Evolutionary conservation across 495 filamentous ascomycete genomes (phyloP), one percentile per base, ranked within the genome.

Genomic region (Hamigera avellanea): DNA sequence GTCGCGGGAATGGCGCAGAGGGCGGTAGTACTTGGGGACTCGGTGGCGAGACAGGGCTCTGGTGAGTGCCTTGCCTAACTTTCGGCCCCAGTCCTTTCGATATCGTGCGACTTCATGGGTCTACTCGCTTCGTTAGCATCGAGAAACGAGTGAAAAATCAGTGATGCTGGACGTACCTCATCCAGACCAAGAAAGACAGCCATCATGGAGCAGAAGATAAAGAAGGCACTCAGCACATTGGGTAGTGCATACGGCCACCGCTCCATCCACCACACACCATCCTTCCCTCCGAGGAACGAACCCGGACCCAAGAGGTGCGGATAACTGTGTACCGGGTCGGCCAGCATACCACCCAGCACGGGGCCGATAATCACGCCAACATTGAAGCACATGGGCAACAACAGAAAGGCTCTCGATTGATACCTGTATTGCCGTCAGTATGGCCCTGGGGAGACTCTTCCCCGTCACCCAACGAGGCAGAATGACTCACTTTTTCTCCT

Each of bases 371-470:
- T 80, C 16, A 86, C 77, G 0, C 83, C 83, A 32, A 70, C 57
- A 37, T 86, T 89, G 42, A 83, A 86, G 28, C 76, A 81, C 69
- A 89, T 78, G 0, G 86, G 86, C 35, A 93, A 49, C n/a, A 91
- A 57, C 23, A 88, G 51, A 39, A 91, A 89, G 0, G 85, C 84
- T 19, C 82, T 67, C 10, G 75, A 76, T 60, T 84, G 83, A 44
- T 73, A 82, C 52, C 64, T 71, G 17, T 3, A 21, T 18, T 29
- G 7, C 32, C 48, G 18, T n/a, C n/a, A n/a, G n/a, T n/a, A n/a
- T n/a, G n/a, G n/a, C n/a, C n/a, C n/a, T n/a, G n/a, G n/a, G 50
- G 46, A 32, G 2, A 38, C 19, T 15, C 13, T 31, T 18, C 13
- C 5, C 32, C 9, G 1, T 23, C n/a, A n/a, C n/a, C n/a, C n/a